Base-by-base conservation (phyloP, 257 asterid genomes). In the Voacanga thouarsii region DNA sequence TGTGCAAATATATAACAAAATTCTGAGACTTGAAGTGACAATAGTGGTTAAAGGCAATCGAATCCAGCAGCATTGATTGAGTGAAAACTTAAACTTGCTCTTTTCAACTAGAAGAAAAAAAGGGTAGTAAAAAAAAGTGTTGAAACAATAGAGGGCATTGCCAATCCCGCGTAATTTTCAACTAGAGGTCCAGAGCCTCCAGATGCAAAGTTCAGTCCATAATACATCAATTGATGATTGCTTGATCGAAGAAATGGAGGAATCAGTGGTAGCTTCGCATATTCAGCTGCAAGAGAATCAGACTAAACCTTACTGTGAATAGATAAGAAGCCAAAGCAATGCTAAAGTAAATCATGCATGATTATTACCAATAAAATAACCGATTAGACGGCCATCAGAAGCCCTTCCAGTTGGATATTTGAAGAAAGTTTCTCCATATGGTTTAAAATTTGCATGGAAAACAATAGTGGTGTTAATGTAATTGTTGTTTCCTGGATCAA, bases 401-500 rank as follows among this genome's bases (percentile, higher is more conserved):
- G 90, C 90, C 75, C 97, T 84, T 10, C 97, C 96, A 53, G 96
- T 92, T 69, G 92, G 90, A 65, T 50, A 53, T n/a, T 65, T 41
- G 79, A 90, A 92, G 73, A 66, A 88, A 7, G 92, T 82, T 74
- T 80, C 75, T 0, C 97, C 97, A 41, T 92, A 90, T 0, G 94
- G 97, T 77, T 66, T 66, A 80, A 92, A 92, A 59, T 92, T 85
- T 41, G 96, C 90, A 68, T 80, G 87, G 84, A 89, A 91, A 63
- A 86, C 88, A 30, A 89, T 33, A 57, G 89, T 80, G 55, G 94
- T 92, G 85, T 90, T 88, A 75, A 92, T 89, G 88, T 87, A 89
- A 78, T 92, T 90, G 75, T 92, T 92, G 81, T 90, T 92, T 11
- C 97, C 96, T 21, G 91, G 68, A 85, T 92, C 97, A 66, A 85